Evolutionary conservation across 2,329 filamentous ascomycete genomes (phyloP).

Genomic region (Fusarium sambucinum): DNA sequence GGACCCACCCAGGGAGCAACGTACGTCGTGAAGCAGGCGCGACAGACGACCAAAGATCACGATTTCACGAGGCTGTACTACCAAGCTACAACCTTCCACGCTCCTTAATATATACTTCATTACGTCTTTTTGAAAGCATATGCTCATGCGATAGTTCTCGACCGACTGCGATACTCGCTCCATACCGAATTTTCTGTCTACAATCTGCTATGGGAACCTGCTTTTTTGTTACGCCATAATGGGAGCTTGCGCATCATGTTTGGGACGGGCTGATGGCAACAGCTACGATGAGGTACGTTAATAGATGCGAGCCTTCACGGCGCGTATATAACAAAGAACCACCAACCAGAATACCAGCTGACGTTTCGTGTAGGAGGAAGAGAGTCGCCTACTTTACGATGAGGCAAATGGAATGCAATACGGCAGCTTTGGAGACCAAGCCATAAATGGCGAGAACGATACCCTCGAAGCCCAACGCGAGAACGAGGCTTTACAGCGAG

Average conservation of each 20-base stretch:
- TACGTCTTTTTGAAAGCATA: conserved; percentile 5
- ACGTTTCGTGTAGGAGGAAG: conserved; percentile 62
- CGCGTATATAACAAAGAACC: neutral
- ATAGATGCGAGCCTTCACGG: neutral
- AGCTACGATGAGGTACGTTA: conserved; percentile 66
- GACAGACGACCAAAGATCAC: conserved; percentile 39
- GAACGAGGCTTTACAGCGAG: conserved; percentile 72
- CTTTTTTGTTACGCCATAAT: conserved; percentile 54
- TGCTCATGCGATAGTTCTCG: conserved; percentile 10
- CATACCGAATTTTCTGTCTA: neutral
- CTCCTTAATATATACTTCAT: conserved; percentile 20
- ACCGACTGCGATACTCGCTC: conserved; percentile 11
- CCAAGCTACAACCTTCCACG: conserved; percentile 35
- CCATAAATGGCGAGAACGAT: conserved; percentile 67
- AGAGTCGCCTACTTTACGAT: conserved; percentile 70
- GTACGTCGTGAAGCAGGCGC: conserved; percentile 43
- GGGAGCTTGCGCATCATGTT: conserved; percentile 72
- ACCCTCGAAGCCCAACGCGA: conserved; percentile 73
- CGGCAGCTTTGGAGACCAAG: conserved; percentile 71
- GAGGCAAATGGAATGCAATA: conserved; percentile 71
- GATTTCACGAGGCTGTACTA: conserved; percentile 38
- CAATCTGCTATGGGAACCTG: conserved; percentile 42
- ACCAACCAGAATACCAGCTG: conserved; percentile 8
- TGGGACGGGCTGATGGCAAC: conserved; percentile 65
- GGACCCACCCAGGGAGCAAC: conserved; percentile 47